A percentile compares a stretch with the other conserved stretches of the same genome.
Evolutionary conservation across 1,284 basidiomycete species (phyloP).

Genomic region (Mycena sp.): DNA sequence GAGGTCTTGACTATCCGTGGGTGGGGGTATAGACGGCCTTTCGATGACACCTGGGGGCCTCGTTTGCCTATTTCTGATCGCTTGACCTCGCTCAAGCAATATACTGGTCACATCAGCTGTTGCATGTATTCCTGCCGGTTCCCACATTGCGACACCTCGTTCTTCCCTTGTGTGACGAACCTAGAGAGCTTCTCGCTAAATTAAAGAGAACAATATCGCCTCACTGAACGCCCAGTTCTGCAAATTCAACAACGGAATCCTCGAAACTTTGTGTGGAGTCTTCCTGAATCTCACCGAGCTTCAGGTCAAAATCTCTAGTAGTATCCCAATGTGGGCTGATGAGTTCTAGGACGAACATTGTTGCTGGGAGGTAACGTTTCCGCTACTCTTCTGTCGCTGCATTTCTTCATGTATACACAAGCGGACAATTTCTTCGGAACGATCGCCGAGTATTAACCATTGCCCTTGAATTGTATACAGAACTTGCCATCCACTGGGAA

Average conservation of each 20-base stretch:
- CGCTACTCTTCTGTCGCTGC: not conserved
- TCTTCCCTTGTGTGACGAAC: not conserved
- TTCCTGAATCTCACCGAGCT: not conserved
- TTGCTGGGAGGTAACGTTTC: not conserved
- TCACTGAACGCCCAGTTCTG: not conserved
- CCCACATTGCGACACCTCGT: not conserved
- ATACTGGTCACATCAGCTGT: not conserved
- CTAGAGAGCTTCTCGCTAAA: not conserved
- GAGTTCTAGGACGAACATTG: too few relatives aligned
- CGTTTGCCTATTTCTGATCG: not conserved
- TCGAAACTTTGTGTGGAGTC: not conserved
- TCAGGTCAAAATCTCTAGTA: not conserved
- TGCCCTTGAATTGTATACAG: not conserved
- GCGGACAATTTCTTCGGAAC: not conserved
- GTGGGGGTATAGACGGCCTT: too few relatives aligned
- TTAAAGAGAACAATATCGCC: not conserved
- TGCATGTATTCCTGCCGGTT: not conserved
- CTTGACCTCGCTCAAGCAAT: slow-evolving; percentile 1
- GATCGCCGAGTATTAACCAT: not conserved
- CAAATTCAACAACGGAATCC: not conserved
- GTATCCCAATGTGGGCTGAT: not conserved
- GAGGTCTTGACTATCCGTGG: too few relatives aligned
- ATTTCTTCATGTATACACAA: not conserved
- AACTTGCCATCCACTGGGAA: slow-evolving; percentile 3
- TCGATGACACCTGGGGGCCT: too few relatives aligned